Evolutionary conservation across 345 rosid species (phyloP).

Genomic region (Ceriops zippeliana): DNA sequence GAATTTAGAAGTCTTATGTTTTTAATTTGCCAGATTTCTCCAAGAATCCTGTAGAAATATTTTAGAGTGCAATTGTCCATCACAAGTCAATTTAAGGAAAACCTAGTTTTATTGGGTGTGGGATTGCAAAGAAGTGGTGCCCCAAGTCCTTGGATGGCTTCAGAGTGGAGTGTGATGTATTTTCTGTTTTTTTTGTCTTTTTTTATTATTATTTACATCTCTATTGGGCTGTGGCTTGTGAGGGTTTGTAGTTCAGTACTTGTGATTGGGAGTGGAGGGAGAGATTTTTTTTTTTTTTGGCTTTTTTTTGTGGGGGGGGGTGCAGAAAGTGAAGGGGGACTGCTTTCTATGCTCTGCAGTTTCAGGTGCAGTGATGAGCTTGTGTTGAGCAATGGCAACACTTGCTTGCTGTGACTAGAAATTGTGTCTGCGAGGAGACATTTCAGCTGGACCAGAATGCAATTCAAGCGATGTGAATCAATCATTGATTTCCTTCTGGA

Average conservation of each 20-base stretch:
- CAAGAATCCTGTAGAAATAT: constrained; percentile 20
- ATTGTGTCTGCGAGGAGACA: constrained; percentile 35
- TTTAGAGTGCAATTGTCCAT: constrained; percentile 19
- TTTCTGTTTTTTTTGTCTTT: background rate
- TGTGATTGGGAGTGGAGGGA: background rate
- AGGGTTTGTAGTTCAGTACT: too few species aligned
- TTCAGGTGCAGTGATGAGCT: background rate
- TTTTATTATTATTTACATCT: background rate
- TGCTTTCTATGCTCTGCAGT: constrained; percentile 1
- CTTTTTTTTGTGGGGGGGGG: constrained; percentile 1
- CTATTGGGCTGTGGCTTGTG: background rate
- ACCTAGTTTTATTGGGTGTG: constrained; percentile 8
- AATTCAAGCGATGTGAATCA: constrained; percentile 49
- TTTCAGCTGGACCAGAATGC: constrained; percentile 48
- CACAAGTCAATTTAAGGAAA: constrained; percentile 11
- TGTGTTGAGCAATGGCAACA: constrained; percentile 18
- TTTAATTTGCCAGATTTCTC: constrained; percentile 40
- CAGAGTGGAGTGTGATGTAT: background rate
- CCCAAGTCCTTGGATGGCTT: background rate
- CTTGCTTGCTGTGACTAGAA: constrained; percentile 24
- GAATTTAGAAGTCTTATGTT: constrained; percentile 47
- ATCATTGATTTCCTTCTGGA: constrained; percentile 58
- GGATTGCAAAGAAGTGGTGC: background rate
- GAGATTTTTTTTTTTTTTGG: constrained; percentile 11
- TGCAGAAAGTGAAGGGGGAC: background rate